phyloP scores from a whole-genome alignment of 2,329 filamentous ascomycete genomes.

The Fusarium abutilonis region DNA sequence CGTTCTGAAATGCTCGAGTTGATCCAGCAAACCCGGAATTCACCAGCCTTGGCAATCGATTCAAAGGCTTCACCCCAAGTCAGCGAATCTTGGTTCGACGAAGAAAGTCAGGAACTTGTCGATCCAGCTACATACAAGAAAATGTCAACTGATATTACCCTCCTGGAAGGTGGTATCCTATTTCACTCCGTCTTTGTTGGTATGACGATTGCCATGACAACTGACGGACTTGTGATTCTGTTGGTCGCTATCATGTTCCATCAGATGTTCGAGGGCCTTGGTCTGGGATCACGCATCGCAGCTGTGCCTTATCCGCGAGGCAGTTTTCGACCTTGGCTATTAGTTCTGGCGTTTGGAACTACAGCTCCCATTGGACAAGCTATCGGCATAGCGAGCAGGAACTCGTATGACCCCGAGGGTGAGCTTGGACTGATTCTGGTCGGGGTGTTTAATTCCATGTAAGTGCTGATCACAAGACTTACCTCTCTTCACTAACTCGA shows the following conservation, averaged over 20 bases:
- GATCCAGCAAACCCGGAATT: constrained; percentile 52
- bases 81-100: constrained; percentile 52
- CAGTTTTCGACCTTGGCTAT: constrained; percentile 67
- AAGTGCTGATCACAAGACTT: constrained; percentile 37
- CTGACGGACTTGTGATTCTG: constrained; percentile 72
- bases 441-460: constrained; percentile 73
- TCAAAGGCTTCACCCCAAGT: constrained; percentile 47
- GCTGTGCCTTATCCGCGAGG: constrained; percentile 68
- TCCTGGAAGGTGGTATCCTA: constrained; percentile 80
- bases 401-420: constrained; percentile 69
- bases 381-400: constrained; percentile 66
- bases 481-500: background rate
- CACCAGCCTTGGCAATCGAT: constrained; percentile 40
- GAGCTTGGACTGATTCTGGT: constrained; percentile 72
- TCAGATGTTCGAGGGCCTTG: constrained; percentile 75
- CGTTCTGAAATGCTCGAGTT: constrained; percentile 67
- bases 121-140: constrained; percentile 64
- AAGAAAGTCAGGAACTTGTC: constrained; percentile 56
- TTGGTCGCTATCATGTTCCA: constrained; percentile 77
- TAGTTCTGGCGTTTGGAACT: constrained; percentile 70
- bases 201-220: constrained; percentile 76
- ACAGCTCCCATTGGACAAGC: constrained; percentile 73
- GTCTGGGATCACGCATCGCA: constrained; percentile 75
- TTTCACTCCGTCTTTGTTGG: constrained; percentile 83
- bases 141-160: constrained; percentile 75